Percentiles rank a stretch among this genome's conserved stretches.
Evolutionary conservation across 169 alveolate genomes (phyloP).

Genomic region (Besnoitia besnoiti): DNA sequence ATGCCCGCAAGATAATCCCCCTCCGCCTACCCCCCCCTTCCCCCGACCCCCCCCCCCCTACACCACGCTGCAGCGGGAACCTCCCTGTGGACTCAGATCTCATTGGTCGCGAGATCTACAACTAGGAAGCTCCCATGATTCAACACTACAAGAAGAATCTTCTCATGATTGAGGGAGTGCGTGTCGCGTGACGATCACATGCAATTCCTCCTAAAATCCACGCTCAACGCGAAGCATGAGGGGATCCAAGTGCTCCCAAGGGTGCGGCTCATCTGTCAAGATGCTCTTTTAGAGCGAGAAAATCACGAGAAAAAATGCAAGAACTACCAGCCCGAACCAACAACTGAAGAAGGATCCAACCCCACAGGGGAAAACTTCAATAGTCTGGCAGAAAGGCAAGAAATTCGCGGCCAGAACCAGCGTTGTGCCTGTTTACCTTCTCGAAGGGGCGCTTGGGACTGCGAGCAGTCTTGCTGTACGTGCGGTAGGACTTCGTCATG

Average conservation of each 20-base stretch:
- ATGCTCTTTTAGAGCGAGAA: not conserved
- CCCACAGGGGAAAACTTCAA: not conserved
- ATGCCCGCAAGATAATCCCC: no score
- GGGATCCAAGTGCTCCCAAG: not conserved
- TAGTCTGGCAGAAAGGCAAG: not conserved
- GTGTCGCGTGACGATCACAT: not conserved
- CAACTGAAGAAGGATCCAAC: not conserved
- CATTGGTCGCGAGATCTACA: no score
- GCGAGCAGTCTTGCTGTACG: conserved; percentile 76
- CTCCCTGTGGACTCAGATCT: no score
- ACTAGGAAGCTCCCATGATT: no score
- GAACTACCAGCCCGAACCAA: not conserved
- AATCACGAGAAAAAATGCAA: not conserved
- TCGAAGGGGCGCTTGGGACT: conserved; percentile 83
- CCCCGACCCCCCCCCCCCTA: no score
- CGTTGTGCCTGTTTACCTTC: conserved; percentile 65
- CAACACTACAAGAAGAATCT: no score
- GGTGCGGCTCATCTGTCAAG: not conserved
- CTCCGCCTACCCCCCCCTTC: no score
- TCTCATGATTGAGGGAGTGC: no score
- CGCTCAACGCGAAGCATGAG: not conserved
- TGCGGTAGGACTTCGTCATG: conserved; percentile 77
- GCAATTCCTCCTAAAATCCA: not conserved
- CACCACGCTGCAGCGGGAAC: no score
- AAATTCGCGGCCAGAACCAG: not conserved